Conservation (phyloP, 768 basidiomycete genomes). For the Amanita rimosa region DNA sequence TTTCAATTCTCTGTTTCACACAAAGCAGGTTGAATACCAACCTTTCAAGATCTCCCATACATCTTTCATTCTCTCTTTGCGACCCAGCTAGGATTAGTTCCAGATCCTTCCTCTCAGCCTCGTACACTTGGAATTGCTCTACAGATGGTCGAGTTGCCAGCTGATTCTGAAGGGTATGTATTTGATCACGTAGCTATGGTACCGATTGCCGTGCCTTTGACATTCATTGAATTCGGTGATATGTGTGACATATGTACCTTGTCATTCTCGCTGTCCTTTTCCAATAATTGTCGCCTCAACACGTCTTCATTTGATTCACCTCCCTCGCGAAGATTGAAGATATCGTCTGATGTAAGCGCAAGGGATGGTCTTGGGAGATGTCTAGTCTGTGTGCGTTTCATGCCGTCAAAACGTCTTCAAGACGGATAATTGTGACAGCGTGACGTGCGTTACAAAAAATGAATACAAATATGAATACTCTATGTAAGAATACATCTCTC, state of each 20-base stretch:
- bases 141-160: slow-evolving; percentile 58
- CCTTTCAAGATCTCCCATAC: slow-evolving; percentile 75
- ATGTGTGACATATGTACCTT: no score
- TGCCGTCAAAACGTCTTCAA: no score
- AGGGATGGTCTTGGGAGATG: slow-evolving; percentile 42
- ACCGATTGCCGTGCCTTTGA: no score
- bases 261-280: slow-evolving; percentile 62
- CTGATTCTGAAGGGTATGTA: slow-evolving; percentile 53
- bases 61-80: slow-evolving; percentile 76
- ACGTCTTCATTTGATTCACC: slow-evolving; percentile 51
- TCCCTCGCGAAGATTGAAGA: slow-evolving; percentile 46
- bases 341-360: slow-evolving; percentile 41
- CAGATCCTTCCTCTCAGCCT: slow-evolving; percentile 65
- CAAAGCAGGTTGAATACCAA: not conserved
- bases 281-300: slow-evolving; percentile 51
- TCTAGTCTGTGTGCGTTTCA: slow-evolving; percentile 52
- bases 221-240: not conserved
- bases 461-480: no score
- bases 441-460: no score
- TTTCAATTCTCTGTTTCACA: not conserved
- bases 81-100: slow-evolving; percentile 72
- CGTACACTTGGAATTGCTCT: slow-evolving; percentile 51
- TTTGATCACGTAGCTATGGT: slow-evolving; percentile 50
- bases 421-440: no score
- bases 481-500: no score